Evolutionary conservation across 2,329 filamentous ascomycete genomes (phyloP), one percentile per base, ranked within the genome.

Genomic region (Aspergillus japonicus): DNA sequence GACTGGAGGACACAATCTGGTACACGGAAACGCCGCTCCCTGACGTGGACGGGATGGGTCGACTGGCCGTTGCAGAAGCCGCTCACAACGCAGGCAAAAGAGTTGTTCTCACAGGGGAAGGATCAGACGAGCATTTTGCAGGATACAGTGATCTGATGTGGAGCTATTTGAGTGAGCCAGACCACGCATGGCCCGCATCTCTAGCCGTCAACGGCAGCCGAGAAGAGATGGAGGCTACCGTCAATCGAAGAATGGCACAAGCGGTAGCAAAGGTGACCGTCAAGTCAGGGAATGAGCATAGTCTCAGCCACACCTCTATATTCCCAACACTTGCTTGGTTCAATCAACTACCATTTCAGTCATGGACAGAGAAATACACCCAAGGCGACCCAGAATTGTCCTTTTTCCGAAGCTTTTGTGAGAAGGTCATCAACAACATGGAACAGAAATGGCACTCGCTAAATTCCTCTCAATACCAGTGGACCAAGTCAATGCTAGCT

Each of bases 101-200:
- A 59, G 83, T 85, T 4, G 79, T 86, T 2, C 71, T 86, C 4
- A 84, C 82, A 0, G 79, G 78, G 62, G 81, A 84, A 65, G 82
- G 82, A 4, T 71, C 81, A 8, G 83, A 85, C 61, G 83, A 85
- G 71, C 75, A 80, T 54, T 85, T 86, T 66, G 79, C 74, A 2
- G 84, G 84, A 31, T 86, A 86, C 62, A 70, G 75, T 0, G 71
- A 76, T 50, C 81, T 81, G 57, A 65, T 77, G 0, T 70, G 76
- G 0, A 82, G 85, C 55, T 79, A 77, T 55, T 73, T 86, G 2
- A 75, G 77, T 11, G 83, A 85, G 63, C 65, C 77, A 1, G 84
- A 86, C 63, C 54, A 52, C 7, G 62, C 76, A n/a, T 73, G 70
- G 69, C 67, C 71, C 0, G 64, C 72, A 0, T 68, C 68, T n/a